These are phyloP conservation scores for Penicillium decumbens DNA, from an alignment of 2,329 filamentous ascomycete genomes.

Conservation along the genomic window DNA sequence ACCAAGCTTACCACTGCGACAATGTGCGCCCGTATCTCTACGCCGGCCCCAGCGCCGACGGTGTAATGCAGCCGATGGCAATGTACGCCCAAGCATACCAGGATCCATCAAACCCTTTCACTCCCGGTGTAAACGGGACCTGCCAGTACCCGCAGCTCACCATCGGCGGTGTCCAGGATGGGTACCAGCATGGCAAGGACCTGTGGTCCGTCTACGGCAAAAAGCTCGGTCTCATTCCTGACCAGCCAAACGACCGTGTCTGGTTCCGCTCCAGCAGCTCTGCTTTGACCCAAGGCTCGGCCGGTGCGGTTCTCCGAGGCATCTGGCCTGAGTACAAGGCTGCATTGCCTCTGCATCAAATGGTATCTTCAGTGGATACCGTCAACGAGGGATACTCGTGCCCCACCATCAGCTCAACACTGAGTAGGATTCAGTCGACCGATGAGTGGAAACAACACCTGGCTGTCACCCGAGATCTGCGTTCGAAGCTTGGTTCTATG, in stretches of 20 bases:
- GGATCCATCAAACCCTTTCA: slow-evolving; percentile 35
- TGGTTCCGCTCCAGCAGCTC: slow-evolving; percentile 40
- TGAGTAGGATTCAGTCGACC: slow-evolving; percentile 28
- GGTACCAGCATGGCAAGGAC: slow-evolving; percentile 37
- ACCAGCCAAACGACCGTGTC: slow-evolving; percentile 24
- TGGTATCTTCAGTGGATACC: slow-evolving; percentile 34
- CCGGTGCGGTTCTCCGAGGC: slow-evolving; percentile 38
- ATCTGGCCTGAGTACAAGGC: slow-evolving; percentile 34
- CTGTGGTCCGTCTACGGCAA: slow-evolving; percentile 33
- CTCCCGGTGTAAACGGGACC: slow-evolving; percentile 30
- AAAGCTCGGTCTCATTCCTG: slow-evolving; percentile 31
- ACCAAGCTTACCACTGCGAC: slow-evolving; percentile 38
- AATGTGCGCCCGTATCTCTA: slow-evolving; percentile 37
- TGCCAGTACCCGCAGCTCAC: slow-evolving; percentile 42
- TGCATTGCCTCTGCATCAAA: slow-evolving; percentile 36
- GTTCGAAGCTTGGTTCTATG: slow-evolving; percentile 29
- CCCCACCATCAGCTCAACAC: slow-evolving; percentile 19
- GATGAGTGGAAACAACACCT: slow-evolving; percentile 36
- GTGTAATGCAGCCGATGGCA: slow-evolving; percentile 20
- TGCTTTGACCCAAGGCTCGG: slow-evolving; percentile 34
- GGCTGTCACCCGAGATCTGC: slow-evolving; percentile 28
- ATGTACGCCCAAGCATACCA: slow-evolving; percentile 38
- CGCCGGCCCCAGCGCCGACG: slow-evolving; percentile 21
- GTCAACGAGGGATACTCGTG: slow-evolving; percentile 38
- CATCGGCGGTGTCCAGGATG: slow-evolving; percentile 37